Evolutionary conservation across 139 green algal genomes (phyloP).

Genomic region (Auxenochlorella protothecoides): DNA sequence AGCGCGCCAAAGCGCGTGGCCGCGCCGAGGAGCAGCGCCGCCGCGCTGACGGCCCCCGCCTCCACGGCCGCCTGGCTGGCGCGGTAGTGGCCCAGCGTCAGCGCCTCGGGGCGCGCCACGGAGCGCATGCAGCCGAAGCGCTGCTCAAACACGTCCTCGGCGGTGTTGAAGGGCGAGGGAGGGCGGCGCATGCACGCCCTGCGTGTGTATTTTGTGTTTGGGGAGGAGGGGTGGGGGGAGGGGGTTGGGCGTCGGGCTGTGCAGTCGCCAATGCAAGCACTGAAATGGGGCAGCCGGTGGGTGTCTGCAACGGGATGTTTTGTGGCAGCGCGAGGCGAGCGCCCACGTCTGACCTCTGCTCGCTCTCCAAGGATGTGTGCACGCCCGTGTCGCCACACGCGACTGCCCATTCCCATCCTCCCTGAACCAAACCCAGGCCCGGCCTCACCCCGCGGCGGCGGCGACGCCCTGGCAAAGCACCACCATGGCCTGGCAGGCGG

Average conservation of each 20-base stretch:
- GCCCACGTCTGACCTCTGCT: too few species aligned
- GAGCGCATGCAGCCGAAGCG: constrained; percentile 46
- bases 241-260: too few species aligned
- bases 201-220: neutral
- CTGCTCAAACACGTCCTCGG: constrained; percentile 53
- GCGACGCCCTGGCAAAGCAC: neutral
- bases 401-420: constrained; percentile 27
- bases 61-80: neutral
- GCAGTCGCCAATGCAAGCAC: too few species aligned
- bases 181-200: neutral
- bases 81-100: constrained; percentile 32
- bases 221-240: too few species aligned
- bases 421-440: neutral
- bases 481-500: too few species aligned
- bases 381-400: too few species aligned
- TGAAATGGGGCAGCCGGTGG: neutral
- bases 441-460: neutral
- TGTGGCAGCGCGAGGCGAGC: constrained; percentile 8
- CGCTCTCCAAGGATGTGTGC: too few species aligned
- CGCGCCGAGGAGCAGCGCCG: neutral
- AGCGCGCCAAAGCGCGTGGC: constrained; percentile 3
- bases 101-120: constrained; percentile 27
- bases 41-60: neutral
- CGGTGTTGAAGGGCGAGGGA: constrained; percentile 37
- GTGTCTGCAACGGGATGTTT: constrained; percentile 6